Evolutionary conservation across 345 rosid species (phyloP).

Genomic region (Arabis alpina): DNA sequence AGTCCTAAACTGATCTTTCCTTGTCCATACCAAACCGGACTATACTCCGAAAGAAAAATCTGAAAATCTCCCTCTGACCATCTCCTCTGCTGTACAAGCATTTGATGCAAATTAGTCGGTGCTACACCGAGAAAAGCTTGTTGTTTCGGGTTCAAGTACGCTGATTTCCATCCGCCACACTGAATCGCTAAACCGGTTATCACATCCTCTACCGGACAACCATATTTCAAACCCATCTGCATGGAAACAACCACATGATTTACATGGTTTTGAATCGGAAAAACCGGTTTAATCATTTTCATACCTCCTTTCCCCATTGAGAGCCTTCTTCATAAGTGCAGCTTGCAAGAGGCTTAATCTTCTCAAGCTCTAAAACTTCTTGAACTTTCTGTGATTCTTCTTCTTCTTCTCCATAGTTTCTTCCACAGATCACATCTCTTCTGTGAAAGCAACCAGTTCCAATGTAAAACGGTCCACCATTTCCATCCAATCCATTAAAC

Average conservation of each 20-base stretch:
- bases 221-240: conserved; percentile 79
- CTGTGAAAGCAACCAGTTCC: conserved; percentile 90
- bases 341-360: conserved; percentile 57
- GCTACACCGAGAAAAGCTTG: conserved; percentile 66
- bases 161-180: conserved; percentile 78
- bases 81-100: conserved; percentile 72
- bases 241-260: conserved; percentile 20
- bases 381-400: conserved; percentile 13
- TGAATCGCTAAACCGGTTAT: conserved; percentile 78
- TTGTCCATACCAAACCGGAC: conserved; percentile 61
- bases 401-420: conserved; percentile 42
- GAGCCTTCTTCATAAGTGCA: conserved; percentile 60
- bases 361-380: conserved; percentile 40
- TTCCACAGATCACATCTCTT: conserved; percentile 70
- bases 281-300: conserved; percentile 16
- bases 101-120: conserved; percentile 61
- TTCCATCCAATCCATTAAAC: conserved; percentile 65
- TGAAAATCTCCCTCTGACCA: conserved; percentile 84
- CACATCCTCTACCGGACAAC: conserved; percentile 79
- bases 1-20: conserved; percentile 61
- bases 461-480: conserved; percentile 66
- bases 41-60: conserved; percentile 59
- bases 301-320: conserved; percentile 83
- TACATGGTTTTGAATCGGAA: background rate
- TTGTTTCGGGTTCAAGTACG: conserved; percentile 57